Conservation (phyloP, 345 rosid species). For the Carallia brachiata region DNA sequence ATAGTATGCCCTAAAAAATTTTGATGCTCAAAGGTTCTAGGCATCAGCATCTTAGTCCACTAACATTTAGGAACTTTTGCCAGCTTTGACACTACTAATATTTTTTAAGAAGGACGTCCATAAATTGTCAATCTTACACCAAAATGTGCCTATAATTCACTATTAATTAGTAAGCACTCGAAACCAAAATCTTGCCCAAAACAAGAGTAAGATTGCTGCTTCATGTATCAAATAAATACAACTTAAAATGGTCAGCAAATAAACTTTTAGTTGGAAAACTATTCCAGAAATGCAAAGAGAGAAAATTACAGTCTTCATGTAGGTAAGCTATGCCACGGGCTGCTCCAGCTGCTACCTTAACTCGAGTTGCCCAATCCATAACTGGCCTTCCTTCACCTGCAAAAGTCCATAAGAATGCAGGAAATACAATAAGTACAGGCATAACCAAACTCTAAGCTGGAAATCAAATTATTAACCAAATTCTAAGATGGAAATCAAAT, state of each 20-base stretch:
- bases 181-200: background rate
- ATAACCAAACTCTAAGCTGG: background rate
- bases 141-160: background rate
- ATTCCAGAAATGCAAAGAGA: slow-evolving; percentile 11
- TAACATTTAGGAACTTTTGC: background rate
- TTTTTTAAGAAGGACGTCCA: slow-evolving; percentile 8
- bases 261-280: background rate
- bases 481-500: too few species aligned
- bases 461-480: too few species aligned
- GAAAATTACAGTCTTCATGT: slow-evolving; percentile 92
- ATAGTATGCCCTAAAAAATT: background rate
- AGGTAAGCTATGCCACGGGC: slow-evolving; percentile 98
- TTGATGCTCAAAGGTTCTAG: background rate
- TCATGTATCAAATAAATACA: background rate
- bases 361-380: slow-evolving; percentile 83
- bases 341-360: slow-evolving; percentile 90
- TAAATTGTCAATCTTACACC: background rate
- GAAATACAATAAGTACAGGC: background rate
- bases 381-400: slow-evolving; percentile 72
- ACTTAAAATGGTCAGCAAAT: background rate
- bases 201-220: too few species aligned
- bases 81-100: background rate
- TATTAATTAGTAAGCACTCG: slow-evolving; percentile 2
- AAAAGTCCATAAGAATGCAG: slow-evolving; percentile 17
- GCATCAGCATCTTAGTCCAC: background rate